Base-by-base conservation (phyloP, 2,329 filamentous ascomycete genomes). In the Talaromyces pinophilus region DNA sequence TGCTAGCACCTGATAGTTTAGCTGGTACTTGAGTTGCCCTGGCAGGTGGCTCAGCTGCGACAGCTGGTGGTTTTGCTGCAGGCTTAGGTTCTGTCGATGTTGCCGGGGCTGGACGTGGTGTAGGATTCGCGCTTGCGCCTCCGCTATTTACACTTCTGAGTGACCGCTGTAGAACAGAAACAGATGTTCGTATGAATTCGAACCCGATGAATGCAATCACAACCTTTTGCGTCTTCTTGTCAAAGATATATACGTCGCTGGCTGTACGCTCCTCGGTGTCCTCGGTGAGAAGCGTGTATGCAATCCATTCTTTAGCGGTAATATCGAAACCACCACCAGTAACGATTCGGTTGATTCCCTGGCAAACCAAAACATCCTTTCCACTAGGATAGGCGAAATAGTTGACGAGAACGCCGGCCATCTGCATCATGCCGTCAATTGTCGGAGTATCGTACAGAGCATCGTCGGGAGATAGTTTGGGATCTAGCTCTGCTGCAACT, bases 351-450 rank as follows among this genome's bases (percentile, higher is more conserved):
- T 65, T 60, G n/a, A 65, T 65, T 33, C 44, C 44, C 30, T 52
- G 55, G 19, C 63, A 65, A 5, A 65, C 40, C n/a, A 65, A 33
- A 3, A 65, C 57, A 33, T 65, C 63, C 19, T 61, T 54, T 11
- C 40, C 42, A 44, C 63, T 61, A 6, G 55, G 55, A 8, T 61
- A 44, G 50, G 69, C 68, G 55, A 77, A 70, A 38, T 69, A 72
- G 61, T 78, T 77, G 19, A 73, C 70, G 10, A 67, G 72, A 10
- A 77, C 70, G 4, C 76, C 76, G 1, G 71, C 72, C 7, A 77
- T 70, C 52, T 77, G 76, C n/a, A 71, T 55, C 62, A 76, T 77
- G 5, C 69, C 67, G 52, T 78, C 77, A 0, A 69, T 46, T 8
- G 69, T 30, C 4, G 69, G 57, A 5, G 71, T 68, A 59, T 76